Evolutionary conservation across 805 yeast genomes (phyloP).

Genomic region (Dipodascus geniculatus): DNA sequence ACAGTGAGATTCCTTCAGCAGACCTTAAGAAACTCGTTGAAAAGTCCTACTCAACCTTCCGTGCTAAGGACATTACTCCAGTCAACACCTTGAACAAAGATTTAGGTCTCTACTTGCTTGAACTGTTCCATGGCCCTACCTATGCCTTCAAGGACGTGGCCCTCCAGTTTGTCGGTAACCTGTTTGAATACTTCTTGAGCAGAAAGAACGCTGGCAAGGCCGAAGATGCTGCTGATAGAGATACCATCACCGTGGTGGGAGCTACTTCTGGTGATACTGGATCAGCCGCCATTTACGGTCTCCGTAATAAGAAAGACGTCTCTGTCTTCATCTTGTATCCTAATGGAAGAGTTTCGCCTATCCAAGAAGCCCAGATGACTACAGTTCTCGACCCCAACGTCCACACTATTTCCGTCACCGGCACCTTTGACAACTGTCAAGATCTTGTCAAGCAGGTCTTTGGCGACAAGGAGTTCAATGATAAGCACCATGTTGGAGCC

Average conservation of each 20-base stretch:
- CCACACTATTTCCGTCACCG: slow-evolving; percentile 88
- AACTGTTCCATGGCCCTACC: slow-evolving; percentile 97
- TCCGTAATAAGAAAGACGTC: slow-evolving; percentile 95
- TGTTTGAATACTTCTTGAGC: slow-evolving; percentile 81
- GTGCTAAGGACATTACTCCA: slow-evolving; percentile 84
- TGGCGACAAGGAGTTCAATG: slow-evolving; percentile 80
- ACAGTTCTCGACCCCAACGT: slow-evolving; percentile 88
- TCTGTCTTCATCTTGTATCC: slow-evolving; percentile 94
- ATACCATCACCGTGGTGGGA: slow-evolving; percentile 89
- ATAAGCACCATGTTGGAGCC: slow-evolving; percentile 88
- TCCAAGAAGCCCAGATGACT: slow-evolving; percentile 98
- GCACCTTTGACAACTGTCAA: slow-evolving; percentile 98
- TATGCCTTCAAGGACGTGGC: slow-evolving; percentile 99
- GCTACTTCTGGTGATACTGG: slow-evolving; percentile 99
- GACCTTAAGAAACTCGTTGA: slow-evolving; percentile 54
- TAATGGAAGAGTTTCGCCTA: slow-evolving; percentile 93
- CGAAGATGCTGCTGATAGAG: slow-evolving; percentile 41
- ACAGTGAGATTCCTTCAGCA: slow-evolving; percentile 56
- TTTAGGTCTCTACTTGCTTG: slow-evolving; percentile 59
- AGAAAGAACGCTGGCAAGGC: slow-evolving; percentile 54
- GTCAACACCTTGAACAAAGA: slow-evolving; percentile 45
- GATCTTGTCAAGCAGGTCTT: slow-evolving; percentile 89
- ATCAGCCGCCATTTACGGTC: slow-evolving; percentile 96
- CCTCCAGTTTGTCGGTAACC: slow-evolving; percentile 91
- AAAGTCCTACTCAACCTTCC: slow-evolving; percentile 82